Evolutionary conservation across 306 rosid species (phyloP), one percentile per base, ranked within the genome.

Genomic region (Lithocarpus polystachyus): DNA sequence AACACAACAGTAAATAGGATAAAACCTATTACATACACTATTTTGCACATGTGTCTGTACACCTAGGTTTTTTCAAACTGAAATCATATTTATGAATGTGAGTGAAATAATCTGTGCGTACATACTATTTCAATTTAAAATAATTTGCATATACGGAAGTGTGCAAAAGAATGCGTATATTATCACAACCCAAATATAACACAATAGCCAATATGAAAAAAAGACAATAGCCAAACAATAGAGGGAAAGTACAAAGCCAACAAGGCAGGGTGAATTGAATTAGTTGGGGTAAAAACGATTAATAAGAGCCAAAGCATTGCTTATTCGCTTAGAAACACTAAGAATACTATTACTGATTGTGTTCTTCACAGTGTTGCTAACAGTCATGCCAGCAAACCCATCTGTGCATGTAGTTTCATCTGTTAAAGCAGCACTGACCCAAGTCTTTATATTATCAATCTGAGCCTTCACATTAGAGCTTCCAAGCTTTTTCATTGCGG

Each of bases 391-490:
- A 5, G 6, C 43, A 17, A 64, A 64, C 12, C 22, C 70, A 29
- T 64, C 70, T 3, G 68, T 73, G 67, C 91, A 88, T 14, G 89
- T 85, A 20, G n/a, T 24, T 12, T 72, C 84, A 14, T 83, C 79
- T 1, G 89, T 88, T 77, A 73, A 22, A 40, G 87, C 84, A 0
- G 87, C 87, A 13, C 89, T 88, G 22, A 65, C 72, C 91, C 91
- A 88, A 2, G 87, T 85, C 69, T 73, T 83, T 2, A 85, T 65
- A 68, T 82, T 51, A 31, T 11, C 72, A 37, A 82, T 56, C 62
- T 65, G 79, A 15, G 56, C 14, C 6, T 76, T 60, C 15, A 33
- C 70, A 7, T 80, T 56, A 2, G 74, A 14, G 13, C 28, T 59
- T n/a, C 43, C 59, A 13, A 87, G 35, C 7, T 31, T n/a, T 0